Evolutionary conservation across 805 yeast genomes (phyloP).

Genomic region (Lachancea sp.): DNA sequence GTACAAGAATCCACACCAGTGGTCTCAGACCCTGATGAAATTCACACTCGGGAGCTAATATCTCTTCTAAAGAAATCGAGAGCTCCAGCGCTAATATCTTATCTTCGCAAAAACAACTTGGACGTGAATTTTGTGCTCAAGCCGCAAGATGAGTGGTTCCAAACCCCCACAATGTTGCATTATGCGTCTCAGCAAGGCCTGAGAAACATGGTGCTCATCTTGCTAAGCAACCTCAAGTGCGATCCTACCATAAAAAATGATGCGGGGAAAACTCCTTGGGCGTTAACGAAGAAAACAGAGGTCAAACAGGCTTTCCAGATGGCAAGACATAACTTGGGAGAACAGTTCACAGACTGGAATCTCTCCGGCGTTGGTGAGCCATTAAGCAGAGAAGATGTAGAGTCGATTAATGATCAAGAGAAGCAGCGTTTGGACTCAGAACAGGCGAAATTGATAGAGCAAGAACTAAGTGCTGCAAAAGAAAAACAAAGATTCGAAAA

Average conservation of each 20-base stretch:
- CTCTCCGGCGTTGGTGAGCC: conserved; percentile 58
- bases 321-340: conserved; percentile 64
- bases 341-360: conserved; percentile 62
- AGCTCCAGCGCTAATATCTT: conserved; percentile 65
- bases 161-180: conserved; percentile 70
- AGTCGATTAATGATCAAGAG: conserved; percentile 35
- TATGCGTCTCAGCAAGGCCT: conserved; percentile 66
- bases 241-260: conserved; percentile 56
- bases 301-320: conserved; percentile 56
- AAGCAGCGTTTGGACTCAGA: conserved; percentile 38
- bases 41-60: conserved; percentile 51
- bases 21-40: conserved; percentile 30
- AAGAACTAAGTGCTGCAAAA: conserved; percentile 25
- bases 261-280: conserved; percentile 61
- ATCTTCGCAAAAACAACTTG: conserved; percentile 51
- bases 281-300: conserved; percentile 46
- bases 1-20: not conserved
- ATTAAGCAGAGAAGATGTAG: conserved; percentile 50
- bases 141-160: conserved; percentile 49
- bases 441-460: conserved; percentile 26
- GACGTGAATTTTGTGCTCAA: conserved; percentile 46
- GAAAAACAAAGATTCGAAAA: conserved; percentile 18
- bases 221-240: conserved; percentile 59
- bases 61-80: conserved; percentile 61
- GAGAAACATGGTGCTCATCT: conserved; percentile 54